Evolutionary conservation across 306 rosid species (phyloP), one percentile per base, ranked within the genome.

Genomic region (Arachis hypogaea): DNA sequence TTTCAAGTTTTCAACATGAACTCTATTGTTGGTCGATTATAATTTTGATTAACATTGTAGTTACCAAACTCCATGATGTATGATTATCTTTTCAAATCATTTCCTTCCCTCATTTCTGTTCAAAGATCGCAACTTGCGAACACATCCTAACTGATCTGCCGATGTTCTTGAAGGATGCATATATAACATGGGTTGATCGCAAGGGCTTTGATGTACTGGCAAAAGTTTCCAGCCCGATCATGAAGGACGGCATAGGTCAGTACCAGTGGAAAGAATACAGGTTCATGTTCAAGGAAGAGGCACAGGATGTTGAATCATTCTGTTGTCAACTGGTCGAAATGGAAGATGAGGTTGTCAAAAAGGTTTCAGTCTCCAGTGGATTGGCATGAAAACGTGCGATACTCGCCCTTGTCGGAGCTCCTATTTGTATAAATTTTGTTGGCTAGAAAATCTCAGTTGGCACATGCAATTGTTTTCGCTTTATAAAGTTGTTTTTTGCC

Each of bases 201-300:
- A 91, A 85, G 88, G 97, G 97, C n/a, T 91, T 94, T 5, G 82
- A 85, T 33, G 86, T 91, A 55, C 73, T 91, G 66, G 93, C 89
- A 66, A 94, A 82, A 81, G 86, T 88, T 57, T 56, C 84, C 0
- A 41, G 79, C 77, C 80, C 90, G 4, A 74, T 55, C 54, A 59
- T 47, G 66, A 87, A 86, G 80, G 92, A 80, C 40, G 90, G 90
- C 1, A 9, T 70, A 41, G 82, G 82, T 55, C 73, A 84, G 9
- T 83, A 76, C 82, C 86, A 83, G 63, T 89, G 98, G 98, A 91
- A 80, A 71, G 93, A 88, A 40, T 89, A 84, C 68, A 87, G 96
- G 74, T 82, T 89, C 72, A 33, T 79, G 61, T 78, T 94, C 73
- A 76, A 82, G 82, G 85, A 86, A 77, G 92, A 89, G 76, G 92